Evolutionary conservation across 768 basidiomycete genomes (phyloP).

Genomic region (Termitomyces sp.): DNA sequence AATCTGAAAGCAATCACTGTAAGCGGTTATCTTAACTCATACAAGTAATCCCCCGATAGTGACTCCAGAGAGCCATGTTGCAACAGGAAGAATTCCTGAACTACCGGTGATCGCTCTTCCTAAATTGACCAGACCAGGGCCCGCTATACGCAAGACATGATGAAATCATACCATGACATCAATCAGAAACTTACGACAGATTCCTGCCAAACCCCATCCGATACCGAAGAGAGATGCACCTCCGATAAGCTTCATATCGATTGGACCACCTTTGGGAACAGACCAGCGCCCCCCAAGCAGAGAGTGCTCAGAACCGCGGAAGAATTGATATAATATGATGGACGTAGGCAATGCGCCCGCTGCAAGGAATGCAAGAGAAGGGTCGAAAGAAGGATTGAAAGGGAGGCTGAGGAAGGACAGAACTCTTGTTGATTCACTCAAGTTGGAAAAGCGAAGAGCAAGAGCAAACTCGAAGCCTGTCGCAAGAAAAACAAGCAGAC

Average conservation of each 20-base stretch:
- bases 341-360: slow-evolving; percentile 43
- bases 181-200: slow-evolving; percentile 48
- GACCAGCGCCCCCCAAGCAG: slow-evolving; percentile 39
- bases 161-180: slow-evolving; percentile 3
- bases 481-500: slow-evolving; percentile 32
- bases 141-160: slow-evolving; percentile 32
- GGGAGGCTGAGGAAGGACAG: slow-evolving; percentile 49
- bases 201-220: slow-evolving; percentile 55
- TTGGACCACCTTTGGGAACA: slow-evolving; percentile 29
- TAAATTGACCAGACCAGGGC: slow-evolving; percentile 56
- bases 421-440: slow-evolving; percentile 43
- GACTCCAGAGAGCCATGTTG: slow-evolving; percentile 37
- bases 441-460: slow-evolving; percentile 46
- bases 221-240: slow-evolving; percentile 55
- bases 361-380: slow-evolving; percentile 50
- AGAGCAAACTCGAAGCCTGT: slow-evolving; percentile 47
- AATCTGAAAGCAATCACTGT: too few relatives aligned
- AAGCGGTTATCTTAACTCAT: not conserved
- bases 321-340: slow-evolving; percentile 37
- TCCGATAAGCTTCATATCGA: slow-evolving; percentile 40
- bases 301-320: slow-evolving; percentile 30
- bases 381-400: slow-evolving; percentile 44
- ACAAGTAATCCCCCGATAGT: slow-evolving; percentile 34
- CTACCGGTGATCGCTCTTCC: slow-evolving; percentile 40
- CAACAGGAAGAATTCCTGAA: slow-evolving; percentile 23